Conservation (phyloP, 345 rosid species). For the Acer campestre region DNA sequence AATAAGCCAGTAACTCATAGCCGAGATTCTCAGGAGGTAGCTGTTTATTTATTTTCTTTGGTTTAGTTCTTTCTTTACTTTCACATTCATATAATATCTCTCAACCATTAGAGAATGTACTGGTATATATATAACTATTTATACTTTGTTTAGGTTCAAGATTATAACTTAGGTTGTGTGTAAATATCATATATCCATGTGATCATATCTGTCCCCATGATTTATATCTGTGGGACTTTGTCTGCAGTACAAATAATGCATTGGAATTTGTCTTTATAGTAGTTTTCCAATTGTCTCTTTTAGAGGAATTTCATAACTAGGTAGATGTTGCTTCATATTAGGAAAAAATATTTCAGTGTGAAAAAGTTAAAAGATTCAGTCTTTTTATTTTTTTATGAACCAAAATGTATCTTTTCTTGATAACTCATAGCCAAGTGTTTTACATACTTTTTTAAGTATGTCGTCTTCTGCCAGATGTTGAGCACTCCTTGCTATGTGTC, state of each 20-base stretch:
- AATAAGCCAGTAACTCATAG: conserved; percentile 81
- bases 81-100: background rate
- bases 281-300: background rate
- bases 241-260: background rate
- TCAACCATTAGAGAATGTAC: background rate
- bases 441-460: background rate
- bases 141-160: background rate
- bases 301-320: background rate
- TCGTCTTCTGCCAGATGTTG: conserved; percentile 3
- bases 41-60: conserved; percentile 2
- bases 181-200: background rate
- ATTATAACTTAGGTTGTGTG: background rate
- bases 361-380: background rate
- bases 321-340: background rate
- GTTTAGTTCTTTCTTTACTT: background rate
- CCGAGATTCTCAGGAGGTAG: conserved; percentile 79
- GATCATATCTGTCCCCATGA: background rate
- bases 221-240: background rate
- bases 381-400: background rate
- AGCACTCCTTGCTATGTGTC: background rate
- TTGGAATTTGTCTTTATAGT: background rate
- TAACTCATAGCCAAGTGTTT: background rate
- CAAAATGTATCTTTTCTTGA: too few species aligned
- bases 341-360: background rate
- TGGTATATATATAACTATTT: background rate